Evolutionary conservation across 495 filamentous ascomycete genomes (phyloP), one percentile per base, ranked within the genome.

Genomic region (Paragyromitra xinjiangensis): DNA sequence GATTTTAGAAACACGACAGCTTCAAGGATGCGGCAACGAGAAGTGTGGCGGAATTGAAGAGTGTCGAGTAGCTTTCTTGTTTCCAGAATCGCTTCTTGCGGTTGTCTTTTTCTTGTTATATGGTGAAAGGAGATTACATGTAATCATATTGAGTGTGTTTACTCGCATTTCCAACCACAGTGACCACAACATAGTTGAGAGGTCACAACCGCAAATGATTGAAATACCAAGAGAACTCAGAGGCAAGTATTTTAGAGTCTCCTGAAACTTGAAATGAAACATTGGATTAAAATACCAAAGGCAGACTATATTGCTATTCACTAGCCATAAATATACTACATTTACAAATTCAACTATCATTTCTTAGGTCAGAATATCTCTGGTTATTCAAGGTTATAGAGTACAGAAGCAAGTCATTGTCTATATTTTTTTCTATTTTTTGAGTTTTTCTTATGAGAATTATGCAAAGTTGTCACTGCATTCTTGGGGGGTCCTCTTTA

Each of bases 41-140:
- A 75, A 14, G n/a, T 79, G 6, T 71, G 44, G 61, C 22, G 44
- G 66, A 29, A 56, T 70, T 76, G 29, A 71, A 34, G n/a, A 22
- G 16, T 55, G 22, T 42, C 44, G n/a, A 19, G 26, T n/a, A 16
- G 42, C 6, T 62, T 59, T 53, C 24, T 48, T 56, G 34, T 29
- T 48, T 12, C 24, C 11, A 19, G 48, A 55, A 29, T 42, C n/a
- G 9, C 8, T 22, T 45, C 37, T 55, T 51, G 1, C 0, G 8
- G 16, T 48, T 14, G 53, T 14, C 19, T 45, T 19, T 42, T 53
- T 44, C 42, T 39, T 22, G 3, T 34, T 34, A 24, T 14, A n/a
- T 16, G 51, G 26, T n/a, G 40, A 66, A 9, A 16, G 16, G 22
- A 22, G 37, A 24, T 22, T 67, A 22, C 19, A 22, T 22, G 19